Percentiles rank a stretch among this genome's conserved stretches.
These are phyloP conservation scores for Aschersonia sp. DNA, from an alignment of 2,329 filamentous ascomycete genomes.

Conservation along the genomic window DNA sequence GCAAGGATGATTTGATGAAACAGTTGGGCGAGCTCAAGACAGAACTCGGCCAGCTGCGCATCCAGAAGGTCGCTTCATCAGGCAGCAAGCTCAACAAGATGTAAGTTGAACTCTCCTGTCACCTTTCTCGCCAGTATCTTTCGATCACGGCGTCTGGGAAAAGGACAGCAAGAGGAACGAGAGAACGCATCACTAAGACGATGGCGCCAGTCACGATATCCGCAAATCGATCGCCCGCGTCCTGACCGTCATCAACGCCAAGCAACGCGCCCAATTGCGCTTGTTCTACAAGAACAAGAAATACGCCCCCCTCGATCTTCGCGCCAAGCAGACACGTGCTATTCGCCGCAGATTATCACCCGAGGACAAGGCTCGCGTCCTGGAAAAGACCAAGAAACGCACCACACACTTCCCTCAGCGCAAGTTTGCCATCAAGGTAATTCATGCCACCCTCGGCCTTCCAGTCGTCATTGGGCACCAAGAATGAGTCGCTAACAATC, in stretches of 20 bases:
- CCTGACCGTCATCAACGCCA: conserved; percentile 98
- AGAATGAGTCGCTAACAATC: not conserved
- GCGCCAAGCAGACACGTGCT: conserved; percentile 94
- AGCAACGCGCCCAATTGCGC: conserved; percentile 94
- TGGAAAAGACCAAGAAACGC: conserved; percentile 96
- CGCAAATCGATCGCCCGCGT: conserved; percentile 99
- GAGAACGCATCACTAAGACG: not conserved
- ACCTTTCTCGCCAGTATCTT: too few species aligned
- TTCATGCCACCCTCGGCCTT: not conserved
- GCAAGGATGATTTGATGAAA: conserved; percentile 95
- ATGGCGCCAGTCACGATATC: conserved; percentile 66
- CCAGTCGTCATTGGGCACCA: not conserved
- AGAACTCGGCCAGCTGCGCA: conserved; percentile 90
- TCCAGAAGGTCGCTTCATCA: conserved; percentile 95
- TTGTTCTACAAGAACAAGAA: conserved; percentile 99
- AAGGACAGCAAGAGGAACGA: too few species aligned
- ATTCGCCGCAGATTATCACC: conserved; percentile 90
- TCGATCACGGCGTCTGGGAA: too few species aligned
- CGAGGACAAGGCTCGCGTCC: conserved; percentile 71
- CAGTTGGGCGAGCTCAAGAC: conserved; percentile 91
- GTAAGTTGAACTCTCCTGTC: conserved; percentile 38
- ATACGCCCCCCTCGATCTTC: conserved; percentile 96
- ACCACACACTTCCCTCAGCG: conserved; percentile 91
- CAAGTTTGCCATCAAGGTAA: conserved; percentile 97
- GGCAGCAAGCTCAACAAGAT: conserved; percentile 96